Evolutionary conservation across 2,329 filamentous ascomycete species (phyloP), one percentile per base, ranked within the genome.

Genomic region (Trichoderma cornu-damae): DNA sequence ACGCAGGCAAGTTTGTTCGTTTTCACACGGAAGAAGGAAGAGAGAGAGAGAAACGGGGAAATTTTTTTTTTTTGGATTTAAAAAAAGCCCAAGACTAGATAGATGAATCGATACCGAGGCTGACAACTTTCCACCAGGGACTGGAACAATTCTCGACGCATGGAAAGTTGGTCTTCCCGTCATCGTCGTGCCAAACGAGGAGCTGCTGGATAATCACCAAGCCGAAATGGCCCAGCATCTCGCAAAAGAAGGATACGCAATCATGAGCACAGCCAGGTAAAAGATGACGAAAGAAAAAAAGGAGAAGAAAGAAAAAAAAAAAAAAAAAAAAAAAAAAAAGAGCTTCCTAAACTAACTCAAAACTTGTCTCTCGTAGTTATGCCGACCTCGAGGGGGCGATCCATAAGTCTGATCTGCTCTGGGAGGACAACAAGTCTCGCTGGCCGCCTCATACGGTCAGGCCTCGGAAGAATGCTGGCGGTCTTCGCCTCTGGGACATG

Each of bases 201-300:
- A 78, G 6, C 80, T 99, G 0, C 80, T 96, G 65, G 86, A 95
- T 67, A 93, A 99, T 66, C 94, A 99, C 69, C 94, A 99, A 72
- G 81, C 84, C 18, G 90, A 97, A 70, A 81, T 99, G 55, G 93
- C 93, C 0, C 78, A 85, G 49, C 86, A 89, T 63, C 80, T 97
- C 57, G 82, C 87, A 30, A 75, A 78, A 22, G 83, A 90, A 63
- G 86, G 87, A 22, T 96, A 95, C 72, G 84, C 90, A 2, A 78
- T 92, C n/a, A 80, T 86, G 64, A 88, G 87, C 9, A 75, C 79
- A 53, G 73, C 90, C 40, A 77, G 80, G 87, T 90, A 79, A 80
- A 12, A 3, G 24, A 20, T 8, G 1, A 2, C 16, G 6, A 5
- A n/a, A 8, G 6, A 5, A 20, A 20, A 34, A 50, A 38, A 40